A percentile compares a stretch with the other conserved stretches of the same genome.
phyloP scores from a whole-genome alignment of 148 eudicot genomes.

The Dianthus caryophyllus region DNA sequence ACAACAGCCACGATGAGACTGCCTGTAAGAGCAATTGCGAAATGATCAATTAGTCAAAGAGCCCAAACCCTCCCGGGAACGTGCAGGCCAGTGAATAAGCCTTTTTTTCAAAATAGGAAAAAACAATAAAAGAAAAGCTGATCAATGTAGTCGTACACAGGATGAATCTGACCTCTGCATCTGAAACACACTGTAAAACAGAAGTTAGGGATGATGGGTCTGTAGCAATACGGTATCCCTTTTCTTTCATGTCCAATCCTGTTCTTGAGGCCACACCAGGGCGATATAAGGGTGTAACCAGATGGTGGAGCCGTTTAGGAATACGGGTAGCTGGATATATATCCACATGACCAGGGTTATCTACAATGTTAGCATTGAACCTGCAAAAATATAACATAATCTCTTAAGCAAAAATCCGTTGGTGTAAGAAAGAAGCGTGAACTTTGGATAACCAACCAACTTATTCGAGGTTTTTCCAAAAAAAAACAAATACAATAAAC shows the following conservation, averaged over 20 bases:
- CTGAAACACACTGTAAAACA: slow-evolving; percentile 69
- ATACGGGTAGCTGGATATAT: slow-evolving; percentile 76
- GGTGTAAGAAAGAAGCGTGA: not conserved
- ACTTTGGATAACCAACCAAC: slow-evolving; percentile 14
- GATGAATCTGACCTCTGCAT: slow-evolving; percentile 60
- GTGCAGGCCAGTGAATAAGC: not conserved
- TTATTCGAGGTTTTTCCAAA: too few species aligned
- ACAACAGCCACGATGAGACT: not conserved
- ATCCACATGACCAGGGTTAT: slow-evolving; percentile 90
- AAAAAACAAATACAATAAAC: too few species aligned
- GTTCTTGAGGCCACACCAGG: slow-evolving; percentile 32
- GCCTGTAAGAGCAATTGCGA: not conserved
- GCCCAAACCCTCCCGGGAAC: not conserved
- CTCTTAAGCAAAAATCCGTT: slow-evolving; percentile 8
- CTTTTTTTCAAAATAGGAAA: not conserved
- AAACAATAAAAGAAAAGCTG: not conserved
- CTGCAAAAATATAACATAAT: slow-evolving; percentile 33
- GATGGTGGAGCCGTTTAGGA: slow-evolving; percentile 70
- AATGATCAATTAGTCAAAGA: not conserved
- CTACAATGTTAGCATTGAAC: slow-evolving; percentile 65
- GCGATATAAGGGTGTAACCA: slow-evolving; percentile 57
- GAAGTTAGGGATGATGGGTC: slow-evolving; percentile 57
- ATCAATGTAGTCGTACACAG: not conserved
- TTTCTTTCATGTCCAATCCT: slow-evolving; percentile 42
- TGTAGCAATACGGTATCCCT: slow-evolving; percentile 65